Conservation (phyloP, 164 flowering plant species). For the Vitis riparia region DNA sequence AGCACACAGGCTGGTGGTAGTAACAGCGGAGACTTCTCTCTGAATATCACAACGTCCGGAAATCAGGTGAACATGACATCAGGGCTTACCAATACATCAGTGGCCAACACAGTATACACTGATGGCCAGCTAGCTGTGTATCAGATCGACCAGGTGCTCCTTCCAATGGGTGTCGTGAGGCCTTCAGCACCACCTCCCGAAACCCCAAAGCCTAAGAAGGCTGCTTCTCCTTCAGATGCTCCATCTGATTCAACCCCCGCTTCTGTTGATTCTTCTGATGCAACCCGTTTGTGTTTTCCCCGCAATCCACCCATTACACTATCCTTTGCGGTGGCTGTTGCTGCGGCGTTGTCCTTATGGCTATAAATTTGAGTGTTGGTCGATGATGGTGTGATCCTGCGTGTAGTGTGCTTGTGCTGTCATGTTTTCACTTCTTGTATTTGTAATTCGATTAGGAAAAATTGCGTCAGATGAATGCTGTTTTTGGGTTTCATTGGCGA, state of each 20-base stretch:
- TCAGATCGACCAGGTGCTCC: slow-evolving; percentile 38
- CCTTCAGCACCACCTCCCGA: slow-evolving; percentile 28
- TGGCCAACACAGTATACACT: slow-evolving; percentile 25
- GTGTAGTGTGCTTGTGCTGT: no score
- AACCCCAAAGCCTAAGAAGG: slow-evolving; percentile 13
- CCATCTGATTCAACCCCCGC: slow-evolving; percentile 11
- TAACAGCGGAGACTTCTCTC: slow-evolving; percentile 18
- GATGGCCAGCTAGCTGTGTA: slow-evolving; percentile 25
- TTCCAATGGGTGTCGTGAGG: slow-evolving; percentile 14
- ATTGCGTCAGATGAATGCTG: no score
- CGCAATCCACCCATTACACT: no score
- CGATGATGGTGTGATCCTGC: no score
- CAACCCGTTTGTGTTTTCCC: neutral
- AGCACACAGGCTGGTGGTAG: slow-evolving; percentile 37
- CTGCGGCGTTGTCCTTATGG: no score
- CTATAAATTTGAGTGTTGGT: no score
- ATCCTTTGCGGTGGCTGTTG: no score
- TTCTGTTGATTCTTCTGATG: slow-evolving; percentile 27
- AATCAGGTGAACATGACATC: slow-evolving; percentile 35
- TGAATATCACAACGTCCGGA: slow-evolving; percentile 32
- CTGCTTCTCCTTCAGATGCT: slow-evolving; percentile 4
- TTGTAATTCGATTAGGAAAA: no score
- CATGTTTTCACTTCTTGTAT: no score
- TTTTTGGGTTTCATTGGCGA: no score
- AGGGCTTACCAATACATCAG: slow-evolving; percentile 25